Evolutionary conservation across 1,284 basidiomycete genomes (phyloP), one percentile per base, ranked within the genome.

Genomic region (Tylopilus sp.): DNA sequence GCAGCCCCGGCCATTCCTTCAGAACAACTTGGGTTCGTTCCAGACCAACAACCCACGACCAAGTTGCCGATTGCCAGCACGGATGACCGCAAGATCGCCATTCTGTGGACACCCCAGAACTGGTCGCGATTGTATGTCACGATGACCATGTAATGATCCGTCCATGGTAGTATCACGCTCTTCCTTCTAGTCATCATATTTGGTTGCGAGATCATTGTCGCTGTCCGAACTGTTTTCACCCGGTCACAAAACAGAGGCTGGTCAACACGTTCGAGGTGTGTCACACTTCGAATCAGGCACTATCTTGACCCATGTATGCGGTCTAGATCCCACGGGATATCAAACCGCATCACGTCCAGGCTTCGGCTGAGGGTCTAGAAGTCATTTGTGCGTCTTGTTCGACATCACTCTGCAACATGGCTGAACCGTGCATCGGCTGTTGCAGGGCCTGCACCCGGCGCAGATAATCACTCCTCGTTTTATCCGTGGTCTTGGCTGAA

Each of bases 401-500:
- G 28, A 33, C 32, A 31, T 32, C 9, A 14, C 26, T 19, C 33
- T 40, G 22, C 9, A 22, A 37, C 13, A 11, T 9, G 43, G 17
- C 17, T 24, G 24, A 37, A 51, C 66, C 13, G 64, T 37, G 25
- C 29, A 7, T 28, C 25, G 48, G 31, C 33, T 17, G 35, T 53
- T 50, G 17, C 49, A 89, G 83, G 87, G 90, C 80, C 83, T 11
- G 77, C 82, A 11, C 73, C 79, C 0, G 72, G 77, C 35, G 49
- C 59, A 25, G 45, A 56, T 17, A 74, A 76, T 2, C 93, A 96
- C 66, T 68, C 79, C 22, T 95, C 92, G 0, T 63, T 88, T 45
- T 97, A 91, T 65, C 92, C 94, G 0, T 93, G 92, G 92, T 76
- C 81, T 47, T 95, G 92, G 92, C 76, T 95, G 4, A 77, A 79